Conservation (phyloP, 2,329 filamentous ascomycete genomes). For the Xylariaceae sp. region DNA sequence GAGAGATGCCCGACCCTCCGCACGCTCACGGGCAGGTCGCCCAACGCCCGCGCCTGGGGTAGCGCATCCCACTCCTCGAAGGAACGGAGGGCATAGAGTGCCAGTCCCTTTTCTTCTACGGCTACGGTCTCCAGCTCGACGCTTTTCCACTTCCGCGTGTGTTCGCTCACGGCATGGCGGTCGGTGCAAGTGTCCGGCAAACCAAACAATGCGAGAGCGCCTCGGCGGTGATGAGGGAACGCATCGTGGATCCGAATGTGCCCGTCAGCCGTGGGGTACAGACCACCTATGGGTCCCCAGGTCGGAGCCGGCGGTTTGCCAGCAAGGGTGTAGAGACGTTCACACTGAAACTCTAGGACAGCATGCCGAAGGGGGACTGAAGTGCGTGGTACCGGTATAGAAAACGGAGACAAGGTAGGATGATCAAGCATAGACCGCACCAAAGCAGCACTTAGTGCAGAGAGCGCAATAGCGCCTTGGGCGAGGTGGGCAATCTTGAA, state of each 20-base stretch:
- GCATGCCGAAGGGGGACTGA: conserved; percentile 54
- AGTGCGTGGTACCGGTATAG: conserved; percentile 40
- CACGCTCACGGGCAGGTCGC: conserved; percentile 53
- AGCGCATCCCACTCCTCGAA: conserved; percentile 57
- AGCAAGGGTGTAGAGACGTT: conserved; percentile 54
- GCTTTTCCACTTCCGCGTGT: conserved; percentile 48
- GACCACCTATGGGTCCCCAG: conserved; percentile 55
- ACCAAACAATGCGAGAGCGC: conserved; percentile 51
- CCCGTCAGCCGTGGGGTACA: conserved; percentile 58
- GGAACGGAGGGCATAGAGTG: conserved; percentile 56
- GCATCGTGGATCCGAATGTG: conserved; percentile 61
- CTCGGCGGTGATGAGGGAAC: conserved; percentile 57
- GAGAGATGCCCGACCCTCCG: conserved; percentile 39
- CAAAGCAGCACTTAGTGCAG: conserved; percentile 56
- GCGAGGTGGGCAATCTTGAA: conserved; percentile 61
- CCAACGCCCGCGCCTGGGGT: conserved; percentile 52
- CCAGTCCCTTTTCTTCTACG: conserved; percentile 45
- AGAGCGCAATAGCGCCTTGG: conserved; percentile 57
- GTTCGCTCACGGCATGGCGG: conserved; percentile 46
- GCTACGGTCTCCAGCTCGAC: conserved; percentile 56
- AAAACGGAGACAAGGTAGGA: not conserved
- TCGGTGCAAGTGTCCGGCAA: conserved; percentile 39
- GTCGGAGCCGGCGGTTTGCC: conserved; percentile 41
- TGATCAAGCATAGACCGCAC: conserved; percentile 47
- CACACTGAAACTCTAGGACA: conserved; percentile 58